Base-by-base conservation (phyloP, 83 land plant genomes). In the Picea abies region DNA sequence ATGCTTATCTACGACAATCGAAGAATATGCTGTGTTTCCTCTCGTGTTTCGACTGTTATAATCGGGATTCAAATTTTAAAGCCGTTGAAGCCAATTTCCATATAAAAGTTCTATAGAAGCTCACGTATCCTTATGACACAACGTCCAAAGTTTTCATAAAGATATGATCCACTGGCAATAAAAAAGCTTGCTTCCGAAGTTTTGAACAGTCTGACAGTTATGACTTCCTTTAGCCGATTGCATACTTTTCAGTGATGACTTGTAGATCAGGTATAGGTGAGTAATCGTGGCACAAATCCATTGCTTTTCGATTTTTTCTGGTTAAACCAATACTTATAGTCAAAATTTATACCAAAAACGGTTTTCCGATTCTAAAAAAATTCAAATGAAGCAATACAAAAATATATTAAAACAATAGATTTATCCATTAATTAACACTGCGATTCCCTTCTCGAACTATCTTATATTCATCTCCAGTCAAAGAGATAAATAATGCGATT, bases 181-280 rank as follows among this genome's bases (percentile, higher is more conserved):
- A 19, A 37, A 4, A 37, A 37, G 39, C 39, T 37, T 37, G 39
- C 39, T 37, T 37, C 39, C 39, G 39, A 72, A 20, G 76, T 71
- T 39, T 39, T 71, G 16, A 71, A 71, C 76, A 71, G 76, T 71
- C 47, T 71, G 76, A 32, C 76, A 39, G 76, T 41, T 35, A 35
- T 69, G 73, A 69, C 73, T 35, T 69, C 39, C 76, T 72, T 7
- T 72, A 22, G 39, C 76, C 12, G 25, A 19, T 41, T 37, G 16
- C 26, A 19, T 72, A 39, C 56, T 22, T 35, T 47, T 9, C 52
- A 47, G 52, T 47, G 52, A 7, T 9, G 52, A 9, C 10, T 47
- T 47, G 10, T 47, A 47, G 52, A 47, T 47, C 52, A 1, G 52
- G 11, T 47, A 47, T 47, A 47, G 52, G 10, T 8, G 12, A 0